Evolutionary conservation across 306 rosid species (phyloP).

Genomic region (Geum urbanum): DNA sequence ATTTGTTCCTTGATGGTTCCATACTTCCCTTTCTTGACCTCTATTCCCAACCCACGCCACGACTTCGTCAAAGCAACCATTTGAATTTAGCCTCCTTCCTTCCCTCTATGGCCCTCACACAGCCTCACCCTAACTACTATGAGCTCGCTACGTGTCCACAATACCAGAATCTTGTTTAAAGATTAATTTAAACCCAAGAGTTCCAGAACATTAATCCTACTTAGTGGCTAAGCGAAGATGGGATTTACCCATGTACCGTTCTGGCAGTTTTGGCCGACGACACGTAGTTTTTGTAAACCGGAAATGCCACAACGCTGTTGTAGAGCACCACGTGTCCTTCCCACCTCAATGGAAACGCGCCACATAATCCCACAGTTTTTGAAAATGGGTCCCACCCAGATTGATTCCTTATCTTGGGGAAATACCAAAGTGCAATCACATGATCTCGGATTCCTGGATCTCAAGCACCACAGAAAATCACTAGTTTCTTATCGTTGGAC

Average conservation of each 20-base stretch:
- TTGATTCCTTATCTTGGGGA: slow-evolving; percentile 9
- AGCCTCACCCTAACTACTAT: not conserved
- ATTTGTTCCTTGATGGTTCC: not conserved
- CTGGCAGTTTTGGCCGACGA: not conserved
- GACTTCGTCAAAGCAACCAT: not conserved
- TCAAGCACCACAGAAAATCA: not conserved
- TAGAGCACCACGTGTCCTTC: slow-evolving; percentile 12
- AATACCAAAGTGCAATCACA: slow-evolving; percentile 3
- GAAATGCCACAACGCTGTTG: not conserved
- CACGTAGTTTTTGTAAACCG: not conserved
- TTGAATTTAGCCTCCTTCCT: not conserved
- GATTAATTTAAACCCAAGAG: not conserved
- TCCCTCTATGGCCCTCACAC: not conserved
- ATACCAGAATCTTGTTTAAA: not conserved
- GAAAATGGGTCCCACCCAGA: not conserved
- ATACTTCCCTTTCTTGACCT: not conserved
- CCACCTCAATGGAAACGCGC: slow-evolving; percentile 1
- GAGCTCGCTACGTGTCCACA: not conserved
- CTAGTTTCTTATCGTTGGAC: not conserved
- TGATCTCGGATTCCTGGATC: not conserved
- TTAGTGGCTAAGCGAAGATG: not conserved
- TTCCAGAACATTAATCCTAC: not conserved
- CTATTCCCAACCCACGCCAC: not conserved
- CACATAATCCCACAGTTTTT: not conserved
- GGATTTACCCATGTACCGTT: not conserved